Evolutionary conservation across 2,329 filamentous ascomycete genomes (phyloP).

Genomic region (Fusarium sp.): DNA sequence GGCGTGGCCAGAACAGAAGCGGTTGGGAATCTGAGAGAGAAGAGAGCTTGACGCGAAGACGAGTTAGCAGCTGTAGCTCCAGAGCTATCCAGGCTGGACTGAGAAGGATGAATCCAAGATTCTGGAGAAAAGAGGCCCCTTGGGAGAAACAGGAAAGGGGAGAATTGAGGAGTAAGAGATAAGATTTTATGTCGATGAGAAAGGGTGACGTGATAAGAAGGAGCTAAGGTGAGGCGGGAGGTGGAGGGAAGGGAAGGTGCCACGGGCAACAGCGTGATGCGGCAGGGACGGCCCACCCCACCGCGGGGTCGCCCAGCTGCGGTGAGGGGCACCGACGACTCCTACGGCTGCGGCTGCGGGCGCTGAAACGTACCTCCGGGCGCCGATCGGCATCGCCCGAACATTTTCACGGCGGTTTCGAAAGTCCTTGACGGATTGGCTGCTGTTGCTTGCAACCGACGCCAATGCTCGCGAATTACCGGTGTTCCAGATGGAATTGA

Average conservation of each 20-base stretch:
- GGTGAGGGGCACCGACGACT: conserved; percentile 22
- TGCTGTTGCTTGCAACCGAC: conserved; percentile 22
- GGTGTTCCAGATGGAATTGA: not conserved
- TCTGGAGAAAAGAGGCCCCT: not conserved
- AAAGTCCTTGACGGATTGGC: conserved; percentile 14
- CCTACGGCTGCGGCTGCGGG: not conserved
- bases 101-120: conserved; percentile 15
- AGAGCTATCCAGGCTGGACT: conserved; percentile 22
- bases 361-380: conserved; percentile 44
- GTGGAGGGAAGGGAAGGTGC: conserved; percentile 15
- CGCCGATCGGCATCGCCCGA: conserved; percentile 33
- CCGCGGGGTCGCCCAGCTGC: conserved; percentile 28
- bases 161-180: conserved; percentile 9
- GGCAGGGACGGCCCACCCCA: conserved; percentile 10
- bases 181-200: not conserved
- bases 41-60: conserved; percentile 35
- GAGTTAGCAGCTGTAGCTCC: conserved; percentile 38
- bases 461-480: conserved; percentile 18
- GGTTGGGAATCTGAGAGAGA: conserved; percentile 42
- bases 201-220: conserved; percentile 8
- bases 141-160: not conserved
- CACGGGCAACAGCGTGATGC: conserved; percentile 33
- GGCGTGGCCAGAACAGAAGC: conserved; percentile 53
- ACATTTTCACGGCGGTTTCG: conserved; percentile 34
- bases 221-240: not conserved